Evolutionary conservation across 805 yeast genomes (phyloP).

Genomic region (Sugiyamaella lignohabitans): DNA sequence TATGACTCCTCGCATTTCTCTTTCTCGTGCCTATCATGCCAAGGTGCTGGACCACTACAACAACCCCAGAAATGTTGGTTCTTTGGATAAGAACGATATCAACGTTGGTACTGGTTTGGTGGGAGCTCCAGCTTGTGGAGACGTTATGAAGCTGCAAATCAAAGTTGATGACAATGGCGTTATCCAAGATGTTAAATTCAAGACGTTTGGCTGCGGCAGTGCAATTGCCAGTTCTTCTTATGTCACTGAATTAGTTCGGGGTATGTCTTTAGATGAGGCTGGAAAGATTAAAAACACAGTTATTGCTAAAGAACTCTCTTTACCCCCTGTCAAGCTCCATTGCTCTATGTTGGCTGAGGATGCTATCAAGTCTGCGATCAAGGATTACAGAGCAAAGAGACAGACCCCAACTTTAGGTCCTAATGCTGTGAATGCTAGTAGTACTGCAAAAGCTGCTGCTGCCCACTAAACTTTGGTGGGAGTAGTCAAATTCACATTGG

Average conservation of each 20-base stretch:
- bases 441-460: conserved; percentile 12
- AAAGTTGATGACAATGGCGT: conserved; percentile 88
- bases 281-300: conserved; percentile 85
- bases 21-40: conserved; percentile 57
- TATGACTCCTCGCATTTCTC: background rate
- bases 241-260: conserved; percentile 92
- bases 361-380: conserved; percentile 94
- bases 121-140: conserved; percentile 99
- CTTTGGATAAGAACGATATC: conserved; percentile 66
- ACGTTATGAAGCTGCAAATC: conserved; percentile 95
- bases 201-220: conserved; percentile 98
- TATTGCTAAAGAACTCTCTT: conserved; percentile 87
- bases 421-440: conserved; percentile 35
- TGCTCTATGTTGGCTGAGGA: conserved; percentile 99
- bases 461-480: too few relatives aligned
- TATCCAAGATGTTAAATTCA: conserved; percentile 91
- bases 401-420: conserved; percentile 58
- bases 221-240: conserved; percentile 96
- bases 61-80: conserved; percentile 95
- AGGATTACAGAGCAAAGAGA: conserved; percentile 87
- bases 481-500: too few relatives aligned
- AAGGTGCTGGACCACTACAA: conserved; percentile 94
- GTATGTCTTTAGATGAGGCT: conserved; percentile 91
- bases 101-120: conserved; percentile 95
- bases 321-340: conserved; percentile 96